Evolutionary conservation across 345 rosid genomes (phyloP).

Genomic region (Hypericum androsaemum): DNA sequence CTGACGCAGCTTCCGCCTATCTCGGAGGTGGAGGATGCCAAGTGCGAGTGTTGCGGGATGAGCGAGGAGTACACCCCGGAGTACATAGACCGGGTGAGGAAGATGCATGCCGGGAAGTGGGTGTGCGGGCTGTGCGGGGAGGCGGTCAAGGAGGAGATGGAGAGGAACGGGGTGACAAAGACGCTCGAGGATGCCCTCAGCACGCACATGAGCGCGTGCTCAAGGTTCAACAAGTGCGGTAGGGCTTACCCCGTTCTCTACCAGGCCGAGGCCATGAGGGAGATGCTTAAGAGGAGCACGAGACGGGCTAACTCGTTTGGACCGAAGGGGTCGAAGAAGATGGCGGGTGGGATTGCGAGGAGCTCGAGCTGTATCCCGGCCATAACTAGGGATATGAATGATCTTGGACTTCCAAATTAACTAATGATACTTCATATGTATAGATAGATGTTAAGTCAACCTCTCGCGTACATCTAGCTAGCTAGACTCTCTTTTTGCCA

Average conservation of each 20-base stretch:
- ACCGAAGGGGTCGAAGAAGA: slow-evolving; percentile 34
- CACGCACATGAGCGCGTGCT: slow-evolving; percentile 63
- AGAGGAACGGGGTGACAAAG: slow-evolving; percentile 37
- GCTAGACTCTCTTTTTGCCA: too few species aligned
- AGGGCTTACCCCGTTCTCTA: slow-evolving; percentile 71
- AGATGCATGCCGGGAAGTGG: slow-evolving; percentile 66
- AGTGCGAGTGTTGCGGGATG: slow-evolving; percentile 93
- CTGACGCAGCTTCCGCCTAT: slow-evolving; percentile 28
- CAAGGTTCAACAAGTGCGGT: slow-evolving; percentile 67
- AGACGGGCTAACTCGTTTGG: slow-evolving; percentile 39
- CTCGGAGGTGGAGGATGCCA: slow-evolving; percentile 66
- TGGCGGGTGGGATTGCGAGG: slow-evolving; percentile 46
- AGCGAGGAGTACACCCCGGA: slow-evolving; percentile 74
- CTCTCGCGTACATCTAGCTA: too few species aligned
- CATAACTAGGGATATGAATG: slow-evolving; percentile 46
- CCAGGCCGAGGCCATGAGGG: slow-evolving; percentile 87
- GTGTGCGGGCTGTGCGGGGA: slow-evolving; percentile 79
- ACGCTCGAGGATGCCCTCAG: slow-evolving; percentile 50
- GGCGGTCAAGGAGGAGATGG: slow-evolving; percentile 86
- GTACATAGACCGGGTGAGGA: slow-evolving; percentile 62
- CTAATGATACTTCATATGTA: too few species aligned
- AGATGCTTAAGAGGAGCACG: slow-evolving; percentile 49
- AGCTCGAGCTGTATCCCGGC: slow-evolving; percentile 86
- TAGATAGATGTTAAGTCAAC: too few species aligned
- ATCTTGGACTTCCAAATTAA: slow-evolving; percentile 4